Conservation (phyloP, 257 asterid genomes). For the Solanum chilense region DNA sequence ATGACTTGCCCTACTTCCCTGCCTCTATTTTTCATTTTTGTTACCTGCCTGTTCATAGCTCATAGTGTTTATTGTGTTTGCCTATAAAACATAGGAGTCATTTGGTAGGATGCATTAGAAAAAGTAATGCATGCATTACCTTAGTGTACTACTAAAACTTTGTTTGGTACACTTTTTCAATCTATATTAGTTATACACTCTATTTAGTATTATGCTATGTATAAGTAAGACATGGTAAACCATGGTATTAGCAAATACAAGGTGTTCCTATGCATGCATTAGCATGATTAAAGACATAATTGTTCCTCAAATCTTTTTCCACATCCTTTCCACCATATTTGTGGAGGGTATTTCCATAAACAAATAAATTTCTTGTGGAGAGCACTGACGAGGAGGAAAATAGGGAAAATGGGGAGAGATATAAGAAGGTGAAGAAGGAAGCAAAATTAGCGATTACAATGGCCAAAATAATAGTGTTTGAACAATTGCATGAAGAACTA, state of each 20-base stretch:
- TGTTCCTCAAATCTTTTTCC: background rate
- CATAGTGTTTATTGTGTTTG: background rate
- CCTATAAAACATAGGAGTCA: background rate
- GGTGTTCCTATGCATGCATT: no score
- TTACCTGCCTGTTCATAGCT: background rate
- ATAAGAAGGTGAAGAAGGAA: background rate
- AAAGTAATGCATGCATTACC: background rate
- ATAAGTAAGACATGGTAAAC: background rate
- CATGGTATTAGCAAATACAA: no score
- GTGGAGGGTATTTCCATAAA: background rate
- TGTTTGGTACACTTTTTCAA: background rate
- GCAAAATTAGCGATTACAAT: background rate
- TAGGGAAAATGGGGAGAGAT: background rate
- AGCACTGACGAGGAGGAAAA: background rate
- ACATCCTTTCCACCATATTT: background rate
- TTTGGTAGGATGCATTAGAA: background rate
- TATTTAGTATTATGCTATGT: no score
- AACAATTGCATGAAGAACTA: background rate
- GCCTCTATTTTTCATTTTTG: background rate
- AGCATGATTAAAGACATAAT: background rate
- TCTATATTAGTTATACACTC: background rate
- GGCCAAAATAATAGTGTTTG: background rate
- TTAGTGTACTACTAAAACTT: background rate
- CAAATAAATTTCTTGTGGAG: background rate
- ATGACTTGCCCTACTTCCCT: no score